A percentile compares a stretch with the other conserved stretches of the same genome.
phyloP scores from a whole-genome alignment of 116 monocot species.

The Papilionanthe hybrid region DNA sequence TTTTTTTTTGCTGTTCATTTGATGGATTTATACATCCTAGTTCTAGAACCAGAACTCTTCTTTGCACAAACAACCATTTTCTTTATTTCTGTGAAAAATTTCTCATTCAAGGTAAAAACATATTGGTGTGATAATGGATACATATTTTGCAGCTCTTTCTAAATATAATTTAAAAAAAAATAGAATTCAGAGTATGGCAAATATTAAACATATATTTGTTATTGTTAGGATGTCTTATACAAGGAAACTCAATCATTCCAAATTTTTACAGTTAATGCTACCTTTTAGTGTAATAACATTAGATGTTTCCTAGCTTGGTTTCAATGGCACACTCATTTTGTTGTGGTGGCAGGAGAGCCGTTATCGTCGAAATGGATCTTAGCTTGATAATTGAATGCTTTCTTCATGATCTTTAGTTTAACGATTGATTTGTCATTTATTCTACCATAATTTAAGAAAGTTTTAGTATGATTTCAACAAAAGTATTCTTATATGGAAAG shows the following conservation, averaged over 20 bases:
- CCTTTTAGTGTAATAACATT: not conserved
- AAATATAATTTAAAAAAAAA: not conserved
- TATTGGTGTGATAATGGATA: not conserved
- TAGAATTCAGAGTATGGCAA: not conserved
- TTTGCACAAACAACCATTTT: not conserved
- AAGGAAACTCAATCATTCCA: not conserved
- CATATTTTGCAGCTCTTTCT: not conserved
- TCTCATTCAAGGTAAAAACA: not conserved
- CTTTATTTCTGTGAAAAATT: not conserved
- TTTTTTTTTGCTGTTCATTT: conserved; percentile 11
- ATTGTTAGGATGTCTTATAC: not conserved
- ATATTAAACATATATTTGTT: not conserved
- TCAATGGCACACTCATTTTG: too few relatives aligned
- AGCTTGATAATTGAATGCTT: too few relatives aligned
- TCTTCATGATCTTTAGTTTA: too few relatives aligned
- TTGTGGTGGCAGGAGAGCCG: too few relatives aligned
- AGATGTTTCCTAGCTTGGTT: too few relatives aligned
- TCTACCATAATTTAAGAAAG: too few relatives aligned
- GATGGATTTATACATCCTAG: not conserved
- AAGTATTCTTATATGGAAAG: too few relatives aligned
- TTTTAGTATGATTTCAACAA: too few relatives aligned
- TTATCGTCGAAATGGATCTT: too few relatives aligned
- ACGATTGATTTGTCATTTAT: too few relatives aligned
- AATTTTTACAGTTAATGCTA: not conserved
- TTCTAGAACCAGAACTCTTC: not conserved